Base-by-base conservation (phyloP, 805 yeast genomes). In the Saccharomycopsis lassenensis region DNA sequence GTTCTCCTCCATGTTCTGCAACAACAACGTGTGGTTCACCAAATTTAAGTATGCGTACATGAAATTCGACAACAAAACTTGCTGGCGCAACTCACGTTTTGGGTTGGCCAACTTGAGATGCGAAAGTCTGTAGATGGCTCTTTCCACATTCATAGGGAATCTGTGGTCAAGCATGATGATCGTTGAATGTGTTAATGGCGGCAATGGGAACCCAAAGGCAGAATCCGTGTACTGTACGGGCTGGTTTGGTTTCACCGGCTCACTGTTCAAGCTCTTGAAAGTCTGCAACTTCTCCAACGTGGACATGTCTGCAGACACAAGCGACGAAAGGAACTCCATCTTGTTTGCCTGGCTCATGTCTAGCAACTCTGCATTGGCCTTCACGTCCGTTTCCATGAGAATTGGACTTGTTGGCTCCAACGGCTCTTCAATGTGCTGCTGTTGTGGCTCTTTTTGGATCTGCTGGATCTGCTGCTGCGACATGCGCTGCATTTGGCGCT, bases 11-110 rank as follows among this genome's bases (percentile, higher is more conserved):
- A 63, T 55, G 42, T 77, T 84, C 49, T 81, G 89, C 43, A 82
- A 56, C 55, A 78, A 84, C 47, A 81, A 62, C 11, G 89, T 87
- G 54, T 89, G 96, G 56, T 89, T 94, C 38, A 91, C 95, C 57
- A 91, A 64, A 52, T 91, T 89, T 63, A 91, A 68, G 57, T 91
- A 91, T 0, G 96, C 89, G 54, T 91, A 91, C 98, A 91, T 91
- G 70, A 91, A 91, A 55, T 91, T 91, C 41, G 95, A 84, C 45
- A 91, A 60, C 33, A 91, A 56, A 1, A 91, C 98, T 55, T 91
- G 98, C 55, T 91, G 96, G 25, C 86, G 68, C 44, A 91, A 61
- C 20, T 93, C 91, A 41, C 97, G 65, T 52, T 85, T 81, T 1
- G 97, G 89, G 56, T 91, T 94, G 18, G 97, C 95, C 46, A 91